These are phyloP conservation scores for Phytophthora citricola DNA, from an alignment of 352 stramenopile species.

Conservation along the genomic window DNA sequence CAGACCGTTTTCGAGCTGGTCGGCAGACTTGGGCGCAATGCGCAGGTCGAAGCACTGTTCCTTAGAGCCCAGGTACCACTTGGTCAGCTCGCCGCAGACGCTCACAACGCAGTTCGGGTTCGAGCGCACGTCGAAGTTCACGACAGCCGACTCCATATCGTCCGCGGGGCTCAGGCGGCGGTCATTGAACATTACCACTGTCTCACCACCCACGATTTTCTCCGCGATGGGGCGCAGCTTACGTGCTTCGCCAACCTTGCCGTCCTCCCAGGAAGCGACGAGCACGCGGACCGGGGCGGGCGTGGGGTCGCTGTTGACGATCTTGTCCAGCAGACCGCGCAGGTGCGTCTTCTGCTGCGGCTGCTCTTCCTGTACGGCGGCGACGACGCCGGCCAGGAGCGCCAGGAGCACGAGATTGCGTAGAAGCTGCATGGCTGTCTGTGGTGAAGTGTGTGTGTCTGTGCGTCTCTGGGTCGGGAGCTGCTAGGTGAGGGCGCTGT, in stretches of 20 bases:
- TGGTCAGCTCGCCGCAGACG: constrained; percentile 64
- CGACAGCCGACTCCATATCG: constrained; percentile 62
- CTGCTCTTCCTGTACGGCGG: constrained; percentile 8
- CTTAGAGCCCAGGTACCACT: constrained; percentile 68
- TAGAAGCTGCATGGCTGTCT: constrained; percentile 33
- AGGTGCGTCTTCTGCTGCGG: constrained; percentile 45
- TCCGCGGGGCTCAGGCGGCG: constrained; percentile 33
- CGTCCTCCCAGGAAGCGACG: constrained; percentile 40
- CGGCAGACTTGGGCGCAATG: constrained; percentile 66
- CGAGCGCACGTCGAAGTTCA: constrained; percentile 76
- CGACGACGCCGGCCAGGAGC: constrained; percentile 14
- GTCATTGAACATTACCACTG: constrained; percentile 79
- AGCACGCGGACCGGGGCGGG: constrained; percentile 48
- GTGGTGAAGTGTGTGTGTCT: constrained; percentile 5
- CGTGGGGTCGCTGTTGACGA: constrained; percentile 29
- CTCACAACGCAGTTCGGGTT: constrained; percentile 78
- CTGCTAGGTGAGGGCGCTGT: constrained; percentile 4
- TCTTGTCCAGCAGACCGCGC: constrained; percentile 46
- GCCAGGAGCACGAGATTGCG: constrained; percentile 33
- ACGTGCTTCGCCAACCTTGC: constrained; percentile 24
- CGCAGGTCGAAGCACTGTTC: constrained; percentile 80
- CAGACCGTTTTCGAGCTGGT: constrained; percentile 61
- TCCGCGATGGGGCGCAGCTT: constrained; percentile 43
- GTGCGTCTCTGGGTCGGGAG: constrained; percentile 1
- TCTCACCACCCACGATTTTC: constrained; percentile 68